phyloP scores from a whole-genome alignment of 1,139 yeast genomes.

The Yamadazyma aaseri region DNA sequence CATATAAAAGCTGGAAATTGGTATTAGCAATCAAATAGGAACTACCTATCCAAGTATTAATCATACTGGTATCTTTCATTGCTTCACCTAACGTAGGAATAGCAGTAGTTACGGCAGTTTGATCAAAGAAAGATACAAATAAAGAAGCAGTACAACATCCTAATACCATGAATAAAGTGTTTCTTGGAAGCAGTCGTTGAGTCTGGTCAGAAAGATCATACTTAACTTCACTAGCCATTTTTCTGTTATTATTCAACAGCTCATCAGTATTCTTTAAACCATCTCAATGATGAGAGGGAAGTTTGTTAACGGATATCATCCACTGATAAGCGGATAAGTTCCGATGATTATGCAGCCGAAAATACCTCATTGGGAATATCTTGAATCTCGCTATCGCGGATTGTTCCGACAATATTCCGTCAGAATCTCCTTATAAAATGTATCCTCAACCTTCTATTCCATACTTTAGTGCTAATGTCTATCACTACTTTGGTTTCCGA shows the following conservation, averaged over 20 bases:
- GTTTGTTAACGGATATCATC: background rate
- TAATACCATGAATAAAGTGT: constrained; percentile 12
- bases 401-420: background rate
- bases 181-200: constrained; percentile 13
- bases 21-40: constrained; percentile 47
- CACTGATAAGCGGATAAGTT: background rate
- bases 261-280: too few relatives aligned
- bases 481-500: constrained; percentile 27
- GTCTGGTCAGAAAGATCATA: constrained; percentile 13
- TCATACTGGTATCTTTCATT: constrained; percentile 34
- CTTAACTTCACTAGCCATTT: constrained; percentile 1
- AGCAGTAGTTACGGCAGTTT: constrained; percentile 44
- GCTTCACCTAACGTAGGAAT: constrained; percentile 40
- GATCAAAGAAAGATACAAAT: constrained; percentile 38
- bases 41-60: constrained; percentile 47
- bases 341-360: background rate
- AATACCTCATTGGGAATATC: background rate
- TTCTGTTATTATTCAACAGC: too few relatives aligned
- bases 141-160: constrained; percentile 18
- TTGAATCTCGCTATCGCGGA: background rate
- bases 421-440: background rate
- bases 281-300: background rate
- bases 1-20: constrained; percentile 42
- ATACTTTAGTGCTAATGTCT: constrained; percentile 17
- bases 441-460: background rate